A percentile compares a stretch with the other conserved stretches of the same genome.
Evolutionary conservation across 257 asterid genomes (phyloP).

Genomic region (Ocimum tenuiflorum): DNA sequence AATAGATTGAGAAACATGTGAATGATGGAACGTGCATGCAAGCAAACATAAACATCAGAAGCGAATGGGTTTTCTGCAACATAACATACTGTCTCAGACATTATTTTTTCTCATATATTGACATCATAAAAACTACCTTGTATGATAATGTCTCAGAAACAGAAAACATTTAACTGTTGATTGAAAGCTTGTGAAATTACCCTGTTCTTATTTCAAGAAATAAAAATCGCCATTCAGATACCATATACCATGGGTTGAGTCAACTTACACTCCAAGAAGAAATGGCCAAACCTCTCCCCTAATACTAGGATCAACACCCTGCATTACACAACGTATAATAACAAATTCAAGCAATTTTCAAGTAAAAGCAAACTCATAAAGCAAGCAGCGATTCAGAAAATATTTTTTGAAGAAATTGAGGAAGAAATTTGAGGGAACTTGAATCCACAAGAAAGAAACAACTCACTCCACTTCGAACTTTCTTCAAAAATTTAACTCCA

Average conservation of each 20-base stretch:
- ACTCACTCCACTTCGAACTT: constrained; percentile 95
- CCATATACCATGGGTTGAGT: constrained; percentile 10
- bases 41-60: not conserved
- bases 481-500: constrained; percentile 78
- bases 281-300: constrained; percentile 93
- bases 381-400: not conserved
- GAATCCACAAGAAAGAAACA: constrained; percentile 4
- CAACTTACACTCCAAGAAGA: constrained; percentile 92
- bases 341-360: not conserved
- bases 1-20: too few relatives aligned
- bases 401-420: not conserved
- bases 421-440: not conserved
- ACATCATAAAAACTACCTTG: not conserved
- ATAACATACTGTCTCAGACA: not conserved
- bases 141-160: not conserved
- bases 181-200: not conserved
- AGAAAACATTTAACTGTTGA: not conserved
- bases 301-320: constrained; percentile 90
- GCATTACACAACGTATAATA: constrained; percentile 19
- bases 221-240: not conserved
- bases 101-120: constrained; percentile 5
- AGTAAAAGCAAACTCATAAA: not conserved
- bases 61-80: not conserved
- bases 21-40: not conserved
- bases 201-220: constrained; percentile 1